phyloP scores from a whole-genome alignment of 805 yeast species.

The Candida nanaspora region DNA sequence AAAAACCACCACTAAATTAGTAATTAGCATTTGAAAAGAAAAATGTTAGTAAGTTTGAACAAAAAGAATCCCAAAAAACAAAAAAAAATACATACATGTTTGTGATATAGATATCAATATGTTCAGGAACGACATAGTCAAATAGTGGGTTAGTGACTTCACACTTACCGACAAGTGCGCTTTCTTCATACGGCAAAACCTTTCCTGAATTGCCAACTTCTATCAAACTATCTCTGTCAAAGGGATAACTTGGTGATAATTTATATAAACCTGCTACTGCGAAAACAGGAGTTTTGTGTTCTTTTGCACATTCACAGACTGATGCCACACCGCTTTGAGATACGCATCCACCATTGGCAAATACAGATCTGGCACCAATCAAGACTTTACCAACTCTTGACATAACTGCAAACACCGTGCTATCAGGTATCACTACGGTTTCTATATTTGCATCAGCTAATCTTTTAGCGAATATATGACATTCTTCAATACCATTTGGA shows the following conservation, averaged over 20 bases:
- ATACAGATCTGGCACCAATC: slow-evolving; percentile 85
- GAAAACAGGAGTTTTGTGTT: slow-evolving; percentile 92
- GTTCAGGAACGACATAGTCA: slow-evolving; percentile 91
- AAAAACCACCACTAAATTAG: slow-evolving; percentile 65
- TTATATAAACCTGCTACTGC: slow-evolving; percentile 93
- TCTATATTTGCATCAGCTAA: slow-evolving; percentile 83
- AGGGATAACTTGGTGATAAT: slow-evolving; percentile 88
- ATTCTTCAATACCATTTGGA: slow-evolving; percentile 76
- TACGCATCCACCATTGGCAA: slow-evolving; percentile 94
- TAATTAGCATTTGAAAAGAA: slow-evolving; percentile 2
- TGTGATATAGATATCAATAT: slow-evolving; percentile 89
- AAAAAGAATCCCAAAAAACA: neutral
- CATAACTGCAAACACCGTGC: slow-evolving; percentile 92
- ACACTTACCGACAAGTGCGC: slow-evolving; percentile 60
- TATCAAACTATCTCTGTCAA: slow-evolving; percentile 71
- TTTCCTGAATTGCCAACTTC: slow-evolving; percentile 94
- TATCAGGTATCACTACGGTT: slow-evolving; percentile 86
- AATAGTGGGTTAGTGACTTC: slow-evolving; percentile 82
- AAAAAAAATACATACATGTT: slow-evolving; percentile 43
- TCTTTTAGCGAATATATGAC: slow-evolving; percentile 73
- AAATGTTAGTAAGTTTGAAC: neutral
- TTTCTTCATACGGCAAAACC: slow-evolving; percentile 70
- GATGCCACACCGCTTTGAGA: slow-evolving; percentile 86
- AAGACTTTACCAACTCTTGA: slow-evolving; percentile 94
- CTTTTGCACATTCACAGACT: slow-evolving; percentile 94